Base-by-base conservation (phyloP, 768 basidiomycete species). In the Piloderma croceum region DNA sequence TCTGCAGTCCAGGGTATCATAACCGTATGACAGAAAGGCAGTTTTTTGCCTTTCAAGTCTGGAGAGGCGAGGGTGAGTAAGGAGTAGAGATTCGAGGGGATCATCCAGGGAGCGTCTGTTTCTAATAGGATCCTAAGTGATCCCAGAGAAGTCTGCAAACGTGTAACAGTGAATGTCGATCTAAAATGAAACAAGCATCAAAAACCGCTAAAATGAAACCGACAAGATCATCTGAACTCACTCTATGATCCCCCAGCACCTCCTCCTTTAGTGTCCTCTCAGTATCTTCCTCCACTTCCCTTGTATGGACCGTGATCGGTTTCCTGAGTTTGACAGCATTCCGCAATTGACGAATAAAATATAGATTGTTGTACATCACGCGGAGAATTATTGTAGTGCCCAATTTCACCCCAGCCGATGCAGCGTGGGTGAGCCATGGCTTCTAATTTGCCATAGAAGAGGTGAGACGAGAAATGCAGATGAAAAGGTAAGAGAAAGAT, bases 161-260 rank as follows among this genome's bases (percentile, higher is more conserved):
- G 89, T 90, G 59, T 86, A 92, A 54, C 90, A 93, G 48, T 92
- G 90, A 4, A 93, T 69, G 51, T 92, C 89, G 21, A 92, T 81
- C 81, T 87, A 44, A n/a, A n/a, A n/a, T n/a, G n/a, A n/a, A 23
- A n/a, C 15, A 29, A 11, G 34, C 12, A 34, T 19, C 5, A 17
- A 31, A 20, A 37, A 22, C 19, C 18, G 15, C 31, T 7, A 20
- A 31, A 19, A 15, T 27, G 5, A 29, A 15, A 7, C 15, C 12
- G 19, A 34, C 17, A 6, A n/a, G n/a, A n/a, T n/a, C n/a, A n/a
- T n/a, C n/a, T n/a, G n/a, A n/a, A 46, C 68, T 1, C 20, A 83
- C 86, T 50, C 67, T 76, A 54, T 87, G 79, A 31, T 83, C 76
- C 31, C 62, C 68, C 0, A 90, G 89, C 0, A 90, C 81, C 13